These are phyloP conservation scores for Metschnikowia chrysomelidarum DNA, from an alignment of 805 yeast species.

Conservation along the genomic window DNA sequence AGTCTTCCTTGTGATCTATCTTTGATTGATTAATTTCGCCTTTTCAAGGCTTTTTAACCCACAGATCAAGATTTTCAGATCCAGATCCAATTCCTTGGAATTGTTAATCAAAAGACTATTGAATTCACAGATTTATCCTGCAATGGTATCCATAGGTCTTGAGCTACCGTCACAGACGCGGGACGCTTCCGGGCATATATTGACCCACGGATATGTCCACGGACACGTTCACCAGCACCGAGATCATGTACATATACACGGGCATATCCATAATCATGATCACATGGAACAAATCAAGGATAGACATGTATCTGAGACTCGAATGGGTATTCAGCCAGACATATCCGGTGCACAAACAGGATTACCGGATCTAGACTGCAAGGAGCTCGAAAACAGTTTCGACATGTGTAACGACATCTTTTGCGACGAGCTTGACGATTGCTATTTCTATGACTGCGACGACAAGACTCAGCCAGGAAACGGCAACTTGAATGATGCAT, in stretches of 20 bases:
- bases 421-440: constrained; percentile 45
- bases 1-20: neutral
- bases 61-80: too few species aligned
- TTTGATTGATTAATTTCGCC: too few species aligned
- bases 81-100: too few species aligned
- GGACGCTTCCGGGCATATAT: constrained; percentile 12
- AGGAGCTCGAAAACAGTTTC: constrained; percentile 29
- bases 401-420: constrained; percentile 39
- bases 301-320: too few species aligned
- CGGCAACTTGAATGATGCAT: neutral
- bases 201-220: constrained; percentile 56
- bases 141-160: constrained; percentile 3
- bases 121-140: too few species aligned
- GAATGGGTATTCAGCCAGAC: too few species aligned
- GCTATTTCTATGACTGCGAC: constrained; percentile 38
- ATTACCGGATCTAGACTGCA: constrained; percentile 19
- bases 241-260: constrained; percentile 63
- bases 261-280: constrained; percentile 59
- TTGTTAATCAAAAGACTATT: too few species aligned
- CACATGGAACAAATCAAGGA: constrained; percentile 22
- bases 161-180: constrained; percentile 9
- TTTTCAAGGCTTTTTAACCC: too few species aligned
- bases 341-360: neutral
- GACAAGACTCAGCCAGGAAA: constrained; percentile 15
- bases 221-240: constrained; percentile 65